These are phyloP conservation scores for Gigaspora rosea DNA, from an alignment of 192 early-diverging fungal genomes.

Conservation along the genomic window DNA sequence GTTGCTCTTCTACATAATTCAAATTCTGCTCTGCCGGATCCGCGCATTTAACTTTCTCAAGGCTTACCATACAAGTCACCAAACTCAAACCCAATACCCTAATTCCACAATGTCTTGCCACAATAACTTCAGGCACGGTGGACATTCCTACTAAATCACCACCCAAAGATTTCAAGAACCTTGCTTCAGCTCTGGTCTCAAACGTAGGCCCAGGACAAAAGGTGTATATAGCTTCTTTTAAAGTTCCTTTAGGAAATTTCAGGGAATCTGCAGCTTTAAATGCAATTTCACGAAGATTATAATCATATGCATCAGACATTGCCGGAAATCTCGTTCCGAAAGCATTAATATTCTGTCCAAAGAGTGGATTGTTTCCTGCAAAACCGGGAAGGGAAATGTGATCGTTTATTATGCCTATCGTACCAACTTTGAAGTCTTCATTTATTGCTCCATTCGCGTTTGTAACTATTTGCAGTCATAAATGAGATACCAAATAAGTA, in stretches of 20 bases:
- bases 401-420: constrained; percentile 79
- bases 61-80: constrained; percentile 73
- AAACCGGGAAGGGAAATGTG: constrained; percentile 80
- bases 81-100: constrained; percentile 76
- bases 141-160: constrained; percentile 91
- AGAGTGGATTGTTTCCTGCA: constrained; percentile 76
- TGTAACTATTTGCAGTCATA: constrained; percentile 55
- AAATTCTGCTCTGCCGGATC: constrained; percentile 32
- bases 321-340: constrained; percentile 90
- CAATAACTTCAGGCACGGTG: constrained; percentile 85
- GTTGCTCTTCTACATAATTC: no score
- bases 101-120: constrained; percentile 84
- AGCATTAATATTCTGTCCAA: constrained; percentile 77
- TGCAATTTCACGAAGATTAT: constrained; percentile 69
- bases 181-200: constrained; percentile 83
- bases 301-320: constrained; percentile 83
- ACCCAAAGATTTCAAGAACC: constrained; percentile 67
- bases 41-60: constrained; percentile 43
- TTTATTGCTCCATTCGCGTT: constrained; percentile 87
- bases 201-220: constrained; percentile 88
- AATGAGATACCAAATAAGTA: neutral
- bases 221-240: constrained; percentile 81
- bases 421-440: constrained; percentile 73
- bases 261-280: constrained; percentile 60
- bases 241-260: constrained; percentile 45